Evolutionary conservation across 1,284 basidiomycete genomes (phyloP).

Genomic region (Leucoagaricus sp.): DNA sequence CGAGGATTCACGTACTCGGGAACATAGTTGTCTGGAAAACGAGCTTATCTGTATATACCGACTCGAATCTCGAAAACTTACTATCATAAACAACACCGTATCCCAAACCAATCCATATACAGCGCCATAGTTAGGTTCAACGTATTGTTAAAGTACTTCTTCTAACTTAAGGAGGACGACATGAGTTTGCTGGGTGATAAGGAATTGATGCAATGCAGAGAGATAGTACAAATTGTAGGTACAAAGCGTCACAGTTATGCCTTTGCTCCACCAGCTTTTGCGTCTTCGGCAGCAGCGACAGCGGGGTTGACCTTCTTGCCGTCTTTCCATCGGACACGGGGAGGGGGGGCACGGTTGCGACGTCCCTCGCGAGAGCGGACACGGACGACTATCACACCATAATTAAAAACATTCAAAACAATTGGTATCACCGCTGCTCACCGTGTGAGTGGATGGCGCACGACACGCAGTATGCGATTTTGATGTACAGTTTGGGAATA

Average conservation of each 20-base stretch:
- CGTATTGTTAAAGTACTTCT: too few relatives aligned
- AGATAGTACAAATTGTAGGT: conserved; percentile 13
- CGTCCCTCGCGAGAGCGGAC: conserved; percentile 93
- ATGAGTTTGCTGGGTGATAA: not conserved
- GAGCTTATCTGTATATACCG: too few relatives aligned
- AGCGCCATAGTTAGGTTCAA: too few relatives aligned
- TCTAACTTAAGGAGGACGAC: not conserved
- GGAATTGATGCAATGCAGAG: conserved; percentile 12
- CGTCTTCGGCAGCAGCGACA: conserved; percentile 72
- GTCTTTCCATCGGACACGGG: conserved; percentile 96
- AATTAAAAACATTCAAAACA: not conserved
- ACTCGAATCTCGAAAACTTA: too few relatives aligned
- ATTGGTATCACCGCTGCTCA: conserved; percentile 36
- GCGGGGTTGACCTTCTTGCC: conserved; percentile 94
- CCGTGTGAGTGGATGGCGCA: conserved; percentile 99
- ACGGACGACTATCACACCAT: conserved; percentile 74
- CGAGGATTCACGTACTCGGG: too few relatives aligned
- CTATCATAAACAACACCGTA: too few relatives aligned
- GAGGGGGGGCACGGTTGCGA: conserved; percentile 95
- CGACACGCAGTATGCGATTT: conserved; percentile 98
- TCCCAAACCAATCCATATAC: too few relatives aligned
- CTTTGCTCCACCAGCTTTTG: conserved; percentile 39
- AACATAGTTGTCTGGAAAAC: too few relatives aligned
- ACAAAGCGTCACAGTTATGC: conserved; percentile 14
- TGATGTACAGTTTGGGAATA: conserved; percentile 98